These are phyloP conservation scores for Talaromyces sp. DNA, from an alignment of 2,329 filamentous ascomycete genomes.

Conservation along the genomic window DNA sequence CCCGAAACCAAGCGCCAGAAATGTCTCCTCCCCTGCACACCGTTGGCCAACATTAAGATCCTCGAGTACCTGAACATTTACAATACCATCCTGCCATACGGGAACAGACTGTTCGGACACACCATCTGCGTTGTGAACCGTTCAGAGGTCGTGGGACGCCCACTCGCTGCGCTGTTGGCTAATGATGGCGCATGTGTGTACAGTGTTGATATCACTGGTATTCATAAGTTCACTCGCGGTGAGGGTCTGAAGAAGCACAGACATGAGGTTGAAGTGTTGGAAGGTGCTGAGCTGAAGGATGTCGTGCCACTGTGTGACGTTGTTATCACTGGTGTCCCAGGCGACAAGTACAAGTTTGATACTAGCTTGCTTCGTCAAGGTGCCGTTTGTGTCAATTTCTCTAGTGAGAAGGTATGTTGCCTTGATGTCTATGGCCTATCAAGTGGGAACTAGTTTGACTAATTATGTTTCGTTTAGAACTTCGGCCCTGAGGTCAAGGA, in stretches of 20 bases:
- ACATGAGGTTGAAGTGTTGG: constrained; percentile 84
- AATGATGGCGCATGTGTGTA: constrained; percentile 97
- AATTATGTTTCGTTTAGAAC: constrained; percentile 56
- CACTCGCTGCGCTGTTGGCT: constrained; percentile 86
- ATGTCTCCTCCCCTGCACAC: constrained; percentile 92
- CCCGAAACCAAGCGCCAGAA: constrained; percentile 69
- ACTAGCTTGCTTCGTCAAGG: constrained; percentile 81
- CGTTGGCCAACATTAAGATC: constrained; percentile 94
- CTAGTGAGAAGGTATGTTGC: constrained; percentile 71
- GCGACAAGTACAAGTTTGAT: constrained; percentile 86
- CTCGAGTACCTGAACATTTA: constrained; percentile 95
- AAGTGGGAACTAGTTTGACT: not conserved
- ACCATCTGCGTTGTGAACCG: constrained; percentile 96
- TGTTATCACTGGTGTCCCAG: constrained; percentile 89
- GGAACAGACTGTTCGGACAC: constrained; percentile 89
- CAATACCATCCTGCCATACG: constrained; percentile 89
- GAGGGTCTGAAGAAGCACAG: constrained; percentile 81
- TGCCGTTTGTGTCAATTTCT: constrained; percentile 98
- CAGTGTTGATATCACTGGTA: constrained; percentile 87
- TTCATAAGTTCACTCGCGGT: constrained; percentile 89
- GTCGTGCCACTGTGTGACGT: constrained; percentile 89
- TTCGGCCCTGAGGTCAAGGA: constrained; percentile 90
- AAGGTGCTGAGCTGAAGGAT: constrained; percentile 76
- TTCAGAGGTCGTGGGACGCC: constrained; percentile 91
- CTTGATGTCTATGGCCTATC: not conserved